These are phyloP conservation scores for Ampelomyces quisqualis DNA, from an alignment of 2,329 filamentous ascomycete genomes.

Conservation along the genomic window DNA sequence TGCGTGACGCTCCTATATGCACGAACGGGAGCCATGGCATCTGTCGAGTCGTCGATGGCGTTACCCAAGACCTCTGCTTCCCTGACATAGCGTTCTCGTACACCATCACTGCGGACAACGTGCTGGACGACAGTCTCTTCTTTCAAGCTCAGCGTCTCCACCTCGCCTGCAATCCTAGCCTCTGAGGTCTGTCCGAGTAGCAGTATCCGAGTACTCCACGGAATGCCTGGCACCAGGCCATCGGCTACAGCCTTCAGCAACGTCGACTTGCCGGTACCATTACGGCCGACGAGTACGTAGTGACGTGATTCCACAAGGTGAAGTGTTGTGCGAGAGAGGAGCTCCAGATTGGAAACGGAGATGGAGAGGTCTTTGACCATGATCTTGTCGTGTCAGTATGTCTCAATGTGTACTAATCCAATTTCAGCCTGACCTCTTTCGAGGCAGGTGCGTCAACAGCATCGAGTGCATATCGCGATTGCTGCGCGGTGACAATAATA, in stretches of 20 bases:
- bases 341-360: slow-evolving; percentile 62
- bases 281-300: slow-evolving; percentile 77
- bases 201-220: slow-evolving; percentile 40
- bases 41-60: slow-evolving; percentile 58
- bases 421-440: slow-evolving; percentile 40
- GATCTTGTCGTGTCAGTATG: slow-evolving; percentile 32
- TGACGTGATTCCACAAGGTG: slow-evolving; percentile 70
- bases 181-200: slow-evolving; percentile 40
- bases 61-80: slow-evolving; percentile 64
- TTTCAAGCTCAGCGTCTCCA: slow-evolving; percentile 25
- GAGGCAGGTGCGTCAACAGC: slow-evolving; percentile 42
- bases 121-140: slow-evolving; percentile 62
- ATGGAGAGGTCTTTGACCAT: slow-evolving; percentile 69
- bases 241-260: slow-evolving; percentile 73
- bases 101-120: slow-evolving; percentile 58
- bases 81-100: slow-evolving; percentile 57
- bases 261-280: slow-evolving; percentile 82
- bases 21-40: slow-evolving; percentile 60
- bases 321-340: slow-evolving; percentile 69
- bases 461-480: slow-evolving; percentile 43
- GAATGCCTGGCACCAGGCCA: slow-evolving; percentile 70
- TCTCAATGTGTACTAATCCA: too few species aligned
- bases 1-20: slow-evolving; percentile 64
- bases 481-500: slow-evolving; percentile 42
- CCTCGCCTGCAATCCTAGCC: slow-evolving; percentile 32